Base-by-base conservation (phyloP, 2,329 filamentous ascomycete genomes). In the Colletotrichum sp. region DNA sequence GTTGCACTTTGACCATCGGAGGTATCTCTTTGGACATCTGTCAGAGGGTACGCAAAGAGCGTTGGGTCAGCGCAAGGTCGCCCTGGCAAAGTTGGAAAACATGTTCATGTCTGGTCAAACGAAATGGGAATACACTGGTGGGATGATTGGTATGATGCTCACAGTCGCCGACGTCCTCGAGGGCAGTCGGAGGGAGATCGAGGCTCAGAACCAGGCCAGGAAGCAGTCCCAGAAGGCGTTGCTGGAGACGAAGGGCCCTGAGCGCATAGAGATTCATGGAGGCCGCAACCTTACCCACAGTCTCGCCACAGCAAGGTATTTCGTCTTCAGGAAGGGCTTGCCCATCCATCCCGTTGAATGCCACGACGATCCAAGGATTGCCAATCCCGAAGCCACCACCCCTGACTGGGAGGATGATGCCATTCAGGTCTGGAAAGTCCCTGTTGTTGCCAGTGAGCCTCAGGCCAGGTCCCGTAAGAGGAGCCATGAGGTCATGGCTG, bases 11-110 rank as follows among this genome's bases (percentile, higher is more conserved):
- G 94, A 96, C 79, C 91, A 92, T 80, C 93, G 94, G 80, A 91
- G 95, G 73, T 99, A 99, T 84, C 79, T 98, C 18, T 94, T 99
- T 81, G 97, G 97, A 24, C 93, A 94, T 80, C 83, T 96, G 18
- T 87, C 92, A 12, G 97, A 99, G 84, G 97, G 96, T 18, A 94
- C 94, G 1, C 97, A 98, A 86, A 91, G 97, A 73, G 92, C 93
- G 64, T 88, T 94, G 81, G 89, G 89, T 48, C 93, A 96, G 84
- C 91, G 93, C 77, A 94, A 92, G 71, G 82, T 93, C 12, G 87
- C 89, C 38, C 80, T 97, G 78, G 84, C 88, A 32, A 93, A 93
- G 81, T 88, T 95, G 1, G 91, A 92, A 62, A 92, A 98, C 80
- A 87, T 98, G 73, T 98, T 99, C 83, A 83, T 99, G 74, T 94